Evolutionary conservation across 495 filamentous ascomycete genomes (phyloP), one percentile per base, ranked within the genome.

Genomic region (Polyplosphaeria fusca): DNA sequence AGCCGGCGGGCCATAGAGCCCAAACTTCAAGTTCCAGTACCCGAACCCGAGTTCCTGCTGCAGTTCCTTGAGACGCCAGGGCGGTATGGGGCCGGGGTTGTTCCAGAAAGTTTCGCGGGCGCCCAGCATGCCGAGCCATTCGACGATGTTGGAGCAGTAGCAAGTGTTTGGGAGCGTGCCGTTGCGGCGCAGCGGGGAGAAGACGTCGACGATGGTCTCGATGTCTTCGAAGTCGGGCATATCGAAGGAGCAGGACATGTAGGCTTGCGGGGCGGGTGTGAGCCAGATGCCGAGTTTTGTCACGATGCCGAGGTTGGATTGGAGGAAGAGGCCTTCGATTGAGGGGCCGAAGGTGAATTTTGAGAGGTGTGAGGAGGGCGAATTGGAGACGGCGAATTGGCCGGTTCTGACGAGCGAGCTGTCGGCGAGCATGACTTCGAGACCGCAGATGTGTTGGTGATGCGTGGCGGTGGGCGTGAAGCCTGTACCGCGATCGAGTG

Each of bases 251-350:
- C 76, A 78, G 5, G 71, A 70, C 71, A 78, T 74, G 65, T 72
- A 79, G 1, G 75, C 72, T 52, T 77, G 69, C 5, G 76, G 76
- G 47, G 76, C 74, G 1, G 73, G 73, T 3, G 71, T 73, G 30
- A 79, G 58, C 70, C 70, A 73, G 25, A 79, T 67, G 26, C 73
- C 71, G 65, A 79, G 64, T 54, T 77, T 77, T 13, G 76, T 77
- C 4, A 79, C 76, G 23, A 79, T 71, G 18, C 73, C 76, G 16
- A 79, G 65, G 42, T 77, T 79, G 47, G 68, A 72, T 58, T 79
- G 75, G 37, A 77, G 50, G 61, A 79, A 79, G 5, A 79, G 66
- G 1, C 76, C 76, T 35, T 78, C 76, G 53, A 79, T 59, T 22
- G 71, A 69, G 20, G 76, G 76, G 5, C 75, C 74, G 45, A 73